A percentile compares a stretch with the other conserved stretches of the same genome.
These are phyloP conservation scores for Mucor lusitanicus DNA, from an alignment of 371 early-diverging fungal genomes.

Conservation along the genomic window DNA sequence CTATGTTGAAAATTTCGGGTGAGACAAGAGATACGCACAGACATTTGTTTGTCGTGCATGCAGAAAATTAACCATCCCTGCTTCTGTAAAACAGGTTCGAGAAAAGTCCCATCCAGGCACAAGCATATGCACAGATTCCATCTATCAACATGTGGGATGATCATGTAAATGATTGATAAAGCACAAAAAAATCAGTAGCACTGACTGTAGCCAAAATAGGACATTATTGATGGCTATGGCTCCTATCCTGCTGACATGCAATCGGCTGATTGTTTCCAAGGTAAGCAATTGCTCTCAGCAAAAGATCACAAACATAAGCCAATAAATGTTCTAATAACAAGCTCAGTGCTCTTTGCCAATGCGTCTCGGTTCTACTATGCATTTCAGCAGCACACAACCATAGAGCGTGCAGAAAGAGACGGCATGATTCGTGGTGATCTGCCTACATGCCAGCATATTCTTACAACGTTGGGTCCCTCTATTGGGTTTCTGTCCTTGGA, in stretches of 20 bases:
- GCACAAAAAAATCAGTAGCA: neutral
- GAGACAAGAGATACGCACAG: conserved; percentile 13
- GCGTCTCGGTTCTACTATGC: conserved; percentile 82
- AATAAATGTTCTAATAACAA: neutral
- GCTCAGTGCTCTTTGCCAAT: conserved; percentile 32
- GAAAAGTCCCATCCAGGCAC: conserved; percentile 53
- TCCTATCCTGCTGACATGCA: conserved; percentile 84
- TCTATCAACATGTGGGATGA: conserved; percentile 81
- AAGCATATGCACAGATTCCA: conserved; percentile 73
- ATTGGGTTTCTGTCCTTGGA: conserved; percentile 73
- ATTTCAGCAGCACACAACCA: conserved; percentile 85
- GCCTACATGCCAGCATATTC: conserved; percentile 32
- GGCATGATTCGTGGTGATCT: conserved; percentile 45
- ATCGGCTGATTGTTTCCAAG: conserved; percentile 47
- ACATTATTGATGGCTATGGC: conserved; percentile 79
- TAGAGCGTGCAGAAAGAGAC: conserved; percentile 56
- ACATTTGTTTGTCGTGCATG: neutral
- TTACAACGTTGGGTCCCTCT: conserved; percentile 66
- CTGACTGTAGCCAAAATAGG: conserved; percentile 13
- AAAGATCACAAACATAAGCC: too few relatives aligned
- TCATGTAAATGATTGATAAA: conserved; percentile 56
- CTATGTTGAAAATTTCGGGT: conserved; percentile 72
- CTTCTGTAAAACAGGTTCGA: too few relatives aligned
- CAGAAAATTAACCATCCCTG: too few relatives aligned
- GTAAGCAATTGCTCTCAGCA: neutral